These are phyloP conservation scores for Metarhizium brunneum DNA, from an alignment of 2,329 filamentous ascomycete genomes.

Conservation along the genomic window DNA sequence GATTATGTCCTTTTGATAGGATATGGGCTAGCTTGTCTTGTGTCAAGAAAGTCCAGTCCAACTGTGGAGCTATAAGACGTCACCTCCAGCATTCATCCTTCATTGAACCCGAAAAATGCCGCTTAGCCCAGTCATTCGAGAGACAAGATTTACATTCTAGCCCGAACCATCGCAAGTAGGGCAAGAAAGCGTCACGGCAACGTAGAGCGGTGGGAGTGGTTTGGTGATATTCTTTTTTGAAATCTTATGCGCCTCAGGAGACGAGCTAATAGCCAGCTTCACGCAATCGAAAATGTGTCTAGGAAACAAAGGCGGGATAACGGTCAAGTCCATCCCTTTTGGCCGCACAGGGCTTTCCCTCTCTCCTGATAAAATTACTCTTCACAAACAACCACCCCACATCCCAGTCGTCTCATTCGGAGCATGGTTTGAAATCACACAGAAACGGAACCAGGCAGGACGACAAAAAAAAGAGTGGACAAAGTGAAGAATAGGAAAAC, in stretches of 20 bases:
- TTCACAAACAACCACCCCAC: conserved; percentile 23
- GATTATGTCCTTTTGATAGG: too few species aligned
- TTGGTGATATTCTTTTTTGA: neutral
- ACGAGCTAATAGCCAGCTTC: neutral
- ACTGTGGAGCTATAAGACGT: too few species aligned
- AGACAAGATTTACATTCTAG: too few species aligned
- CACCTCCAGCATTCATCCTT: too few species aligned
- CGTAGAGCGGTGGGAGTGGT: neutral
- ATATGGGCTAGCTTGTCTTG: too few species aligned
- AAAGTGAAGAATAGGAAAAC: conserved; percentile 8
- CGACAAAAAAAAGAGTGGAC: conserved; percentile 7
- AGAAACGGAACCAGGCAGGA: neutral
- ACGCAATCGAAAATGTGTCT: conserved; percentile 12
- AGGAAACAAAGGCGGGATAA: conserved; percentile 51
- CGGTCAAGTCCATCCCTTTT: conserved; percentile 80
- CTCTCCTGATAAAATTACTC: conserved; percentile 20
- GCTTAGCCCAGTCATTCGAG: too few species aligned
- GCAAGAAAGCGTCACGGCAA: neutral
- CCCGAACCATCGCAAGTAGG: too few species aligned
- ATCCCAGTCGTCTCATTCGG: neutral
- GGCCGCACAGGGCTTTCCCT: conserved; percentile 98
- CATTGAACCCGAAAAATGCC: too few species aligned
- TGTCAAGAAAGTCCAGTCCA: too few species aligned
- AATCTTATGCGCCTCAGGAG: neutral
- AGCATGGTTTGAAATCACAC: neutral